Evolutionary conservation across 2,329 filamentous ascomycete species (phyloP).

Genomic region (Bipolaris zeicola): DNA sequence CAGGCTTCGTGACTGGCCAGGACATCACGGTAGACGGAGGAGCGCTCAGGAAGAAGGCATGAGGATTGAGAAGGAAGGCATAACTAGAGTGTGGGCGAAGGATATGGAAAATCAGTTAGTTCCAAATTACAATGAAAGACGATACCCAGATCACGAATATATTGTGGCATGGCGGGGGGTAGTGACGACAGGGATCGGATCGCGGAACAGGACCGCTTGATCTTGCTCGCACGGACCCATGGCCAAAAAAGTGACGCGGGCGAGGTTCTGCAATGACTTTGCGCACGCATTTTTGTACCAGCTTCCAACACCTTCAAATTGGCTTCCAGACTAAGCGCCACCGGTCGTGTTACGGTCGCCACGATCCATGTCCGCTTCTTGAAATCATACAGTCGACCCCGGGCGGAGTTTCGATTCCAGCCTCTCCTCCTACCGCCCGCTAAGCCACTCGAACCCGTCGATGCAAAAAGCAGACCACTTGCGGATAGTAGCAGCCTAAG

Average conservation of each 20-base stretch:
- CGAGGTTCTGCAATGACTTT: not conserved
- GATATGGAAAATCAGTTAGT: not conserved
- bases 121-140: not conserved
- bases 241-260: conserved; percentile 13
- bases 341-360: conserved; percentile 35
- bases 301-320: conserved; percentile 30
- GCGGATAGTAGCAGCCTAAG: not conserved
- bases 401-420: conserved; percentile 5
- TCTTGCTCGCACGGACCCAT: conserved; percentile 6
- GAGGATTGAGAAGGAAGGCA: not conserved
- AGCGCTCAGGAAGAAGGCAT: conserved; percentile 42
- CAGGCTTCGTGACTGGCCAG: conserved; percentile 48
- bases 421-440: conserved; percentile 10
- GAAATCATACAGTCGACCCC: conserved; percentile 10
- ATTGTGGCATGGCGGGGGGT: not conserved
- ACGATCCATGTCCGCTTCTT: conserved; percentile 24
- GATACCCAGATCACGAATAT: not conserved
- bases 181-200: not conserved
- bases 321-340: conserved; percentile 33
- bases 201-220: conserved; percentile 8
- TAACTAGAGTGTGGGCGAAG: not conserved
- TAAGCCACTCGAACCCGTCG: conserved; percentile 11
- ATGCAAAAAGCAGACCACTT: not conserved
- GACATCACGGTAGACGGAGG: conserved; percentile 49
- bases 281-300: conserved; percentile 9